A percentile compares a stretch with the other conserved stretches of the same genome.
These are phyloP conservation scores for Blastocystis sp. DNA, from an alignment of 352 stramenopile species.

Conservation along the genomic window DNA sequence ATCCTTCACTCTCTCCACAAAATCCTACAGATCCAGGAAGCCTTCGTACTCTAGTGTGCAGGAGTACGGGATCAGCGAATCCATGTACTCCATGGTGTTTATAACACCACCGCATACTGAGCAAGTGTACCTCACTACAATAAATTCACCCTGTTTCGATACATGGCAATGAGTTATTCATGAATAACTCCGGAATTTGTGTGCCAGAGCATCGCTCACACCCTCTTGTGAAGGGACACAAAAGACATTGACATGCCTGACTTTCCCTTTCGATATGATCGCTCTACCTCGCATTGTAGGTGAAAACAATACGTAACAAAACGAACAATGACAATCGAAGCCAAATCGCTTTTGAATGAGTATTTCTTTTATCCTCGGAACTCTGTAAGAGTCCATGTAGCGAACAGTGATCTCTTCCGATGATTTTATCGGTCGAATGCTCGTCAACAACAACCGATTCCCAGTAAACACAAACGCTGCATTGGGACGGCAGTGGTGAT, in stretches of 20 bases:
- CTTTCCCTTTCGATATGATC: not conserved
- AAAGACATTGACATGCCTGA: not conserved
- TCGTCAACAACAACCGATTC: not conserved
- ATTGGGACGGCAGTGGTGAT: conserved; percentile 16
- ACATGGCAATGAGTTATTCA: not conserved
- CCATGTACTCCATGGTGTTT: not conserved
- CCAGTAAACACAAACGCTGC: not conserved
- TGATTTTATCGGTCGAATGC: not conserved
- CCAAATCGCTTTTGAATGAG: not conserved
- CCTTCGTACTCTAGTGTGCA: not conserved
- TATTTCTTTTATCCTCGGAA: not conserved
- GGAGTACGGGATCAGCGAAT: not conserved
- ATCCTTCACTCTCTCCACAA: not conserved
- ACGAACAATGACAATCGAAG: not conserved
- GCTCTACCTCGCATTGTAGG: not conserved
- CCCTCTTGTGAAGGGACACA: not conserved
- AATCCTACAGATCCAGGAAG: not conserved
- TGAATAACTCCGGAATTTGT: not conserved
- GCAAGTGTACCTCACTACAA: not conserved
- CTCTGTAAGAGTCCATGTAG: not conserved
- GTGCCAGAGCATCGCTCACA: not conserved
- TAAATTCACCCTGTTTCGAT: not conserved
- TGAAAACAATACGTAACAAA: not conserved
- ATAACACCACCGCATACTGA: not conserved
- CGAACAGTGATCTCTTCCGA: not conserved